Base-by-base conservation (phyloP, 495 filamentous ascomycete genomes). In the Hyaloscypha finlandica region DNA sequence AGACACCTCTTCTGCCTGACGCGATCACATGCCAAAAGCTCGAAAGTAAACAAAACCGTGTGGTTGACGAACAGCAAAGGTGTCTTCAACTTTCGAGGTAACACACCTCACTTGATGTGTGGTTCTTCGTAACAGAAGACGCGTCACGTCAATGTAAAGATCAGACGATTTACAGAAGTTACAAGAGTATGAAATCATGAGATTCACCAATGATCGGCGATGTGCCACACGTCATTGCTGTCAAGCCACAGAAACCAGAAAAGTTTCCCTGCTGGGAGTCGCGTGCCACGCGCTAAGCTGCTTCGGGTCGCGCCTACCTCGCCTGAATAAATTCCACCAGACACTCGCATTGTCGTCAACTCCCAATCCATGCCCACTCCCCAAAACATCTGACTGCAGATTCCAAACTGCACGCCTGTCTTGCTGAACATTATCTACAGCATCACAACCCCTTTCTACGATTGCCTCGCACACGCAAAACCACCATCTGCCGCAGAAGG, bases 21-120 rank as follows among this genome's bases (percentile, higher is more conserved):
- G 31, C 63, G 30, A 70, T 70, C 68, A 70, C 68, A 70, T 70
- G 68, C 59, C 60, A 64, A 62, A 66, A 62, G 12, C 19, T 12
- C 33, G 1, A 45, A 66, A 70, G 66, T 63, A 63, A 63, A 68
- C 60, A 67, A 61, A 64, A 25, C 22, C 29, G 29, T 4, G 25
- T 59, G 32, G 8, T 32, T 16, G 1, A 4, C 22, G 48, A 51
- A 16, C 31, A 14, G 31, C 20, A 37, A 63, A 58, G 3, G 63
- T 63, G 58, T 58, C 58, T 70, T 70, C 25, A 53, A 52, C 51
- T 57, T 30, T n/a, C 42, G 45, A 65, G 56, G 61, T 37, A 61
- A 65, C 56, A 65, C 62, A 32, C 30, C 54, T 31, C 51, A 53
- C 8, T 32, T 3, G n/a, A 37, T 68, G 29, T 56, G 16, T 33